Percentiles rank a stretch among this genome's conserved stretches.
phyloP scores from a whole-genome alignment of 2,329 filamentous ascomycete genomes.

The Neocatenulostroma microsporum region DNA sequence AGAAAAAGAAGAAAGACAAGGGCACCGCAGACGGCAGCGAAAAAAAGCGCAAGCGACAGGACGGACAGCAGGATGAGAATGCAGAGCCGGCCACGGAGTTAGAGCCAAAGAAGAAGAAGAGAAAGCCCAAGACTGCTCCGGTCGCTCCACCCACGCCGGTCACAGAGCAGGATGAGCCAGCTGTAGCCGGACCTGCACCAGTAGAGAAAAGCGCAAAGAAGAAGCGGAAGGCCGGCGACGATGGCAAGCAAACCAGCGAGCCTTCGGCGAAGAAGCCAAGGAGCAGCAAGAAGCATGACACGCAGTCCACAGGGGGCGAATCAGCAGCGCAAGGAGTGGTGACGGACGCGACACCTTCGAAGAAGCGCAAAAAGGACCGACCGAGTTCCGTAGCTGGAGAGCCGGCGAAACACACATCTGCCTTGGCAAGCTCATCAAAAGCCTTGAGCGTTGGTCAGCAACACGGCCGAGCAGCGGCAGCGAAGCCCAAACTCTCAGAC shows the following conservation, averaged over 20 bases:
- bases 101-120: too few relatives aligned
- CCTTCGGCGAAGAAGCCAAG: slow-evolving; percentile 16
- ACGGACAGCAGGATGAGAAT: slow-evolving; percentile 1
- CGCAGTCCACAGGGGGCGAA: too few relatives aligned
- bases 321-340: too few relatives aligned
- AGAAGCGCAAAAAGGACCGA: too few relatives aligned
- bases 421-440: too few relatives aligned
- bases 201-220: too few relatives aligned
- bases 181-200: too few relatives aligned
- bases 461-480: too few relatives aligned
- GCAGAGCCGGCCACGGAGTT: neutral
- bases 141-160: neutral
- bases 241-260: neutral
- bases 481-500: slow-evolving; percentile 3
- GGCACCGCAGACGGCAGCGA: slow-evolving; percentile 31
- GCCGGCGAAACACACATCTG: too few relatives aligned
- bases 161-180: neutral
- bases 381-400: too few relatives aligned
- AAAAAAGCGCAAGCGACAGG: slow-evolving; percentile 12
- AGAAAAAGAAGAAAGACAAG: slow-evolving; percentile 34
- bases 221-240: slow-evolving; percentile 3
- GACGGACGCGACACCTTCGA: too few relatives aligned
- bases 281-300: slow-evolving; percentile 16
- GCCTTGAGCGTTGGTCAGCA: too few relatives aligned
- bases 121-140: slow-evolving; percentile 3